Evolutionary conservation across 148 eudicot species (phyloP).

Genomic region (Rhododendron mucronatum): DNA sequence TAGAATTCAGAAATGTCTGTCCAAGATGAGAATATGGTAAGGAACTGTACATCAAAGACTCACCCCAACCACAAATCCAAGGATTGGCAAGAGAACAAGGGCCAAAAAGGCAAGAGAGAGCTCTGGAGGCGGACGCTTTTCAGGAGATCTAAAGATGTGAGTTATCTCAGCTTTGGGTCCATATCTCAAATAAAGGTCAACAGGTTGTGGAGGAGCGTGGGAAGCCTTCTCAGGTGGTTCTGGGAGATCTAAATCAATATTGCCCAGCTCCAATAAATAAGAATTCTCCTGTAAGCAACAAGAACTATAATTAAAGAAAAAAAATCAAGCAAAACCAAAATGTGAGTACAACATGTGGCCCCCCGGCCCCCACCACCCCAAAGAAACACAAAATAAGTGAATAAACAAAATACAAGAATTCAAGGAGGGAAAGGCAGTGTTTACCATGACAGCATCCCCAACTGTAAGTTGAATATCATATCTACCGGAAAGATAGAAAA

Average conservation of each 20-base stretch:
- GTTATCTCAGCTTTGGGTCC: conserved; percentile 84
- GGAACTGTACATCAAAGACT: conserved; percentile 18
- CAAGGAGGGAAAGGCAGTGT: background rate
- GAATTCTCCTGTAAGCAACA: conserved; percentile 25
- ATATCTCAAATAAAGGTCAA: conserved; percentile 68
- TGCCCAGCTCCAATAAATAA: conserved; percentile 56
- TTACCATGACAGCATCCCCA: conserved; percentile 1
- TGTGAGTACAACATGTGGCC: background rate
- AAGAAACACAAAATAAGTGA: background rate
- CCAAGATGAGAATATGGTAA: background rate
- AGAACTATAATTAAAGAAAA: background rate
- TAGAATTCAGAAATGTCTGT: background rate
- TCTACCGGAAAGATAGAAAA: conserved; percentile 79
- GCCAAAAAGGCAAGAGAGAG: conserved; percentile 73
- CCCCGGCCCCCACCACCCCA: too few species aligned
- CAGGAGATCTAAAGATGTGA: conserved; percentile 81
- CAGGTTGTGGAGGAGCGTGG: conserved; percentile 70
- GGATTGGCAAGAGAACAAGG: conserved; percentile 66
- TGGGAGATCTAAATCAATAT: conserved; percentile 82
- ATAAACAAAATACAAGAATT: background rate
- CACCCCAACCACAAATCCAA: conserved; percentile 88
- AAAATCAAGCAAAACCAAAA: background rate
- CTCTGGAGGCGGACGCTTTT: conserved; percentile 72
- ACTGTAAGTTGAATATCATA: background rate
- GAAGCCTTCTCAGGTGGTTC: conserved; percentile 28